A percentile compares a stretch with the other conserved stretches of the same genome.
Conservation (phyloP, 805 yeast species). For the Starmerella powellii region DNA sequence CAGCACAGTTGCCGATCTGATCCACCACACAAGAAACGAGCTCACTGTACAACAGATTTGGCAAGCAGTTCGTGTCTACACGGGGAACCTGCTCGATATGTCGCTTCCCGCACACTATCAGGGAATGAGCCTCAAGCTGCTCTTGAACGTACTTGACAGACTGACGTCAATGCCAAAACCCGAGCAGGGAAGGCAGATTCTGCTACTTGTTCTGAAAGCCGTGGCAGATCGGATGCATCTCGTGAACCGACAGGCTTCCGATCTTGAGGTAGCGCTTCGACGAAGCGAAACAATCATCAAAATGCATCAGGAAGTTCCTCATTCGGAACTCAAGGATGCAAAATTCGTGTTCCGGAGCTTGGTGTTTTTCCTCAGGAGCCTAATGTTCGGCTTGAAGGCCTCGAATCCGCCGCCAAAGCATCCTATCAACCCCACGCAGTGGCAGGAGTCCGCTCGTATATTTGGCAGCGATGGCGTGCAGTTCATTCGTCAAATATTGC, state of each 20-base stretch:
- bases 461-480: slow-evolving; percentile 71
- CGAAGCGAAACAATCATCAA: slow-evolving; percentile 31
- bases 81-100: slow-evolving; percentile 67
- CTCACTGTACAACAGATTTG: slow-evolving; percentile 72
- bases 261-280: slow-evolving; percentile 34
- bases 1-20: slow-evolving; percentile 88
- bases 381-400: slow-evolving; percentile 74
- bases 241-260: slow-evolving; percentile 39
- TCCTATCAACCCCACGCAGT: slow-evolving; percentile 36
- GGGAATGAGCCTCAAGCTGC: slow-evolving; percentile 86
- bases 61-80: slow-evolving; percentile 73
- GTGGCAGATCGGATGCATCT: slow-evolving; percentile 71
- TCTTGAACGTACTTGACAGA: slow-evolving; percentile 78
- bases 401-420: slow-evolving; percentile 72
- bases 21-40: slow-evolving; percentile 81
- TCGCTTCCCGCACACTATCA: slow-evolving; percentile 80
- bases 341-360: slow-evolving; percentile 76
- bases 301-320: slow-evolving; percentile 37
- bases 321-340: slow-evolving; percentile 75
- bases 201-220: slow-evolving; percentile 76
- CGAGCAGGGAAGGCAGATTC: slow-evolving; percentile 68
- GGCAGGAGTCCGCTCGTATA: slow-evolving; percentile 83
- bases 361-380: slow-evolving; percentile 79
- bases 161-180: slow-evolving; percentile 72
- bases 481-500: slow-evolving; percentile 61